A percentile compares a stretch with the other conserved stretches of the same genome.
Conservation (phyloP, 495 filamentous ascomycete species). For the Xylaria grammica region DNA sequence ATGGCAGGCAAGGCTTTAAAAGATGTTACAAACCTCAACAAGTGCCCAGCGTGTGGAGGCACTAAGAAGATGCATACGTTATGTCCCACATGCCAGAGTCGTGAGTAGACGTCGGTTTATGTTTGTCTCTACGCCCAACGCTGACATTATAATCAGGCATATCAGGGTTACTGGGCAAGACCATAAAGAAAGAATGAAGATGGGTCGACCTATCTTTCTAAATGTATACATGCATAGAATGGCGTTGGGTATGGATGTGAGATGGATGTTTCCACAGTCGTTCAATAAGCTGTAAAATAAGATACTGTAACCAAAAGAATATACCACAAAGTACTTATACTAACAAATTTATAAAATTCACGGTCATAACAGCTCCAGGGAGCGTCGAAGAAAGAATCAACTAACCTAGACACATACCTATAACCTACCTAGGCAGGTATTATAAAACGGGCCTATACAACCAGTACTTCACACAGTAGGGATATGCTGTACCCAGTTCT, state of each 20-base stretch:
- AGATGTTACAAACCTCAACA: conserved; percentile 83
- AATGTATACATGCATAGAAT: conserved; percentile 18
- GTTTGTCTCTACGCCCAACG: background rate
- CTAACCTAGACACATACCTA: no score
- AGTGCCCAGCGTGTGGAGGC: conserved; percentile 85
- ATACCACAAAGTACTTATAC: background rate
- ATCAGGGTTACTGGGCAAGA: conserved; percentile 9
- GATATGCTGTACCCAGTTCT: no score
- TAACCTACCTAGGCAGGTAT: no score
- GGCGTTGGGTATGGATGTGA: conserved; percentile 13
- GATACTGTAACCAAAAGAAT: conserved; percentile 10
- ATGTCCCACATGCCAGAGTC: conserved; percentile 73
- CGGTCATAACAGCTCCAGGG: background rate
- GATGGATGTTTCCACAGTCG: conserved; percentile 2
- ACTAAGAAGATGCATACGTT: conserved; percentile 86
- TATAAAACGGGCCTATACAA: no score
- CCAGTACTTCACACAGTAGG: no score
- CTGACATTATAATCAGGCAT: conserved; percentile 15
- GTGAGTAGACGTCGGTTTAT: conserved; percentile 35
- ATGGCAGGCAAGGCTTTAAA: conserved; percentile 93
- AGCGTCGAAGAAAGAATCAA: no score
- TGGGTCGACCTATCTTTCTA: background rate
- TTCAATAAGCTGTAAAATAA: conserved; percentile 19
- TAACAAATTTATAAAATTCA: background rate
- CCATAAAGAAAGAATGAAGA: conserved; percentile 17